Conservation (phyloP, 306 rosid species). For the Citrullus colocynthis region DNA sequence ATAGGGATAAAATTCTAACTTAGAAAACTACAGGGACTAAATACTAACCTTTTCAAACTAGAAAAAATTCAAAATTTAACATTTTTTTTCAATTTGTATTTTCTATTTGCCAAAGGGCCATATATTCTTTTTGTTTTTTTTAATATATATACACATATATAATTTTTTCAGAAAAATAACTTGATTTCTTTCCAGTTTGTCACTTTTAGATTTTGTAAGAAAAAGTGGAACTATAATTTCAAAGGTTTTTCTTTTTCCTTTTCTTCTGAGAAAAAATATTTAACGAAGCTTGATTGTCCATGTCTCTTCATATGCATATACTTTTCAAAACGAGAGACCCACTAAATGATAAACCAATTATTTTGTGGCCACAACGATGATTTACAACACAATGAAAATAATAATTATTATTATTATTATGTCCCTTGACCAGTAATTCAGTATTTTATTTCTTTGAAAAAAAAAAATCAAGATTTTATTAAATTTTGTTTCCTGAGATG, state of each 20-base stretch:
- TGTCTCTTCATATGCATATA: background rate
- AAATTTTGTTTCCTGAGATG: background rate
- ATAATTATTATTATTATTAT: too few relatives aligned
- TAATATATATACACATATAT: too few relatives aligned
- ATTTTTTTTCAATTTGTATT: too few relatives aligned
- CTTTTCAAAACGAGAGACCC: background rate
- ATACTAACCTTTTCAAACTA: too few relatives aligned
- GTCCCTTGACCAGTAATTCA: background rate
- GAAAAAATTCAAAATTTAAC: too few relatives aligned
- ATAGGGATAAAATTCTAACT: too few relatives aligned
- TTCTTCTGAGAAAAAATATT: background rate
- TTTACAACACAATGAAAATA: background rate
- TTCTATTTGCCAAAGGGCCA: too few relatives aligned
- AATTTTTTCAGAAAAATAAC: too few relatives aligned
- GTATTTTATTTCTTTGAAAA: too few relatives aligned
- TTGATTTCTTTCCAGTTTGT: background rate
- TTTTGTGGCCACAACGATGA: constrained; percentile 3
- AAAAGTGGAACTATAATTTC: background rate
- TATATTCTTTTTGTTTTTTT: too few relatives aligned
- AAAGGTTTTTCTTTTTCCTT: too few relatives aligned
- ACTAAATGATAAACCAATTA: constrained; percentile 3
- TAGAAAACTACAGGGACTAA: too few relatives aligned
- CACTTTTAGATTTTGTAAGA: background rate
- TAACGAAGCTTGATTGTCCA: background rate
- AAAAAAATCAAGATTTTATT: background rate